Conservation (phyloP, 1,284 basidiomycete species). For the Cystobasidiaceae sp. region DNA sequence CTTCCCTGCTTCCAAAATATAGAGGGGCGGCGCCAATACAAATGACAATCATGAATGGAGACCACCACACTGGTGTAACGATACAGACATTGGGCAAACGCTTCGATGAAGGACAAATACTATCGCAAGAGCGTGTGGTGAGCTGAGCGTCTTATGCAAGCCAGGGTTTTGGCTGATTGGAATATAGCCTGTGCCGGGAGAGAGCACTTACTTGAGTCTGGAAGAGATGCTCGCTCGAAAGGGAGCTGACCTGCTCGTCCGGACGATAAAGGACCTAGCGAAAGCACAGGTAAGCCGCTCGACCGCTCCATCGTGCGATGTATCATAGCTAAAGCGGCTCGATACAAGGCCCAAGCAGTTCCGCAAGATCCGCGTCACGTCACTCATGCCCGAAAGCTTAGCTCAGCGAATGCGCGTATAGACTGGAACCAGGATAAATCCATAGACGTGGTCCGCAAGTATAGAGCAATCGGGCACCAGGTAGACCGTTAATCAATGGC, state of each 20-base stretch:
- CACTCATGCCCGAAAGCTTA: conserved; percentile 61
- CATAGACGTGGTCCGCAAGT: conserved; percentile 54
- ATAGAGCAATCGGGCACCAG: conserved; percentile 70
- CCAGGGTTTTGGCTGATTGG: neutral
- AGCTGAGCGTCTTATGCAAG: conserved; percentile 53
- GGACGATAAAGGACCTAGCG: conserved; percentile 62
- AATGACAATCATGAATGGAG: conserved; percentile 65
- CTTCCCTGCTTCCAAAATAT: conserved; percentile 80
- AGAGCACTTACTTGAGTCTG: conserved; percentile 56
- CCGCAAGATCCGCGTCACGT: conserved; percentile 52
- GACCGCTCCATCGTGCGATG: neutral
- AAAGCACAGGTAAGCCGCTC: conserved; percentile 53
- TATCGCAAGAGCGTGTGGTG: conserved; percentile 38
- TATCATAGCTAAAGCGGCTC: neutral
- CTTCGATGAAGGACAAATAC: conserved; percentile 50
- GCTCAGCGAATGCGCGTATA: conserved; percentile 54
- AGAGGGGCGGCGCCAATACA: conserved; percentile 91
- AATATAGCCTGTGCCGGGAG: conserved; percentile 53
- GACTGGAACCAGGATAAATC: conserved; percentile 60
- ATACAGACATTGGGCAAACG: conserved; percentile 51
- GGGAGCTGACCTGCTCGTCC: conserved; percentile 68
- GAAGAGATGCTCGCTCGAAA: conserved; percentile 58
- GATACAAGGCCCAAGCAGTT: conserved; percentile 50
- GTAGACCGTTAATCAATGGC: conserved; percentile 49
- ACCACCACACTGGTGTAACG: conserved; percentile 62